Evolutionary conservation across 169 alveolate genomes (phyloP).

Genomic region (Plasmodium vivax): DNA sequence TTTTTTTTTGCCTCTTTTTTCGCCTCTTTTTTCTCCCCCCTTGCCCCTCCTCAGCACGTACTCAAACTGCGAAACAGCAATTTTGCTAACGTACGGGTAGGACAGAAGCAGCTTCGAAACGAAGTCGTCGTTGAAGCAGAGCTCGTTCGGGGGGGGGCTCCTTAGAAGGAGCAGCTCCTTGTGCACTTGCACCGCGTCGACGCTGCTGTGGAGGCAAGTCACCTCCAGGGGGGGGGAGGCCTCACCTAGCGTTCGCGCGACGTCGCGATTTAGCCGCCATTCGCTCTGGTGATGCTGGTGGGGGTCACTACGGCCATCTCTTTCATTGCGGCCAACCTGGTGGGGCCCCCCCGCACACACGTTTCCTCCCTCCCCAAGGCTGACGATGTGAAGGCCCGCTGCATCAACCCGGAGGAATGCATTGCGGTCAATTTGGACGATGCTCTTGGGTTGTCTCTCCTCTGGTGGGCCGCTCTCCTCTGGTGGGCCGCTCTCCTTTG

Average conservation of each 20-base stretch:
- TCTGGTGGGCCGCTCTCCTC: neutral
- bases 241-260: neutral
- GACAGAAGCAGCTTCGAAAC: neutral
- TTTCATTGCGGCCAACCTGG: neutral
- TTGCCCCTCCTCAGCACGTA: conserved; percentile 31
- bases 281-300: neutral
- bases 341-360: neutral
- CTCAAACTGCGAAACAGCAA: conserved; percentile 14
- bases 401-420: conserved; percentile 19
- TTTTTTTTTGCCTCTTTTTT: neutral
- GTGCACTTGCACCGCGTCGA: neutral
- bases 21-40: neutral
- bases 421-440: conserved; percentile 12
- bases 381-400: neutral
- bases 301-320: no score
- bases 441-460: neutral
- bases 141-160: neutral
- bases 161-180: neutral
- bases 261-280: neutral
- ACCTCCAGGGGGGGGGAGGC: neutral
- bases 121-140: conserved; percentile 23
- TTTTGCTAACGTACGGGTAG: conserved; percentile 20
- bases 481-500: no score
- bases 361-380: neutral
- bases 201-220: neutral